Conservation (phyloP, 129 eudicot genomes). For the Centella asiatica region DNA sequence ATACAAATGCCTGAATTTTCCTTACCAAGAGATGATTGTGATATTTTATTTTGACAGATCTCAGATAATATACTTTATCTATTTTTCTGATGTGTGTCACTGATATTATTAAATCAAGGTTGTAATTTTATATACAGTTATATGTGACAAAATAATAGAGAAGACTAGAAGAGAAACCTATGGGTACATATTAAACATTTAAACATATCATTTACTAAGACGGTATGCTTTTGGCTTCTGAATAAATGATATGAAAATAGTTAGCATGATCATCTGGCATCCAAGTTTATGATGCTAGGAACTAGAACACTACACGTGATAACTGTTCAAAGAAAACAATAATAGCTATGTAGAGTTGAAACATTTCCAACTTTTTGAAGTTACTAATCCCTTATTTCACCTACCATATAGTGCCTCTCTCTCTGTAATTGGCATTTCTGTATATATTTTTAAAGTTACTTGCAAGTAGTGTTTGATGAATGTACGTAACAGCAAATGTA, state of each 20-base stretch:
- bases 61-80: slow-evolving; percentile 3
- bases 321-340: neutral
- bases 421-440: neutral
- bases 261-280: neutral
- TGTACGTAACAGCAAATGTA: neutral
- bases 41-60: slow-evolving; percentile 21
- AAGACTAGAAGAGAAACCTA: neutral
- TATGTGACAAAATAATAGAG: neutral
- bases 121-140: neutral
- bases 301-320: slow-evolving; percentile 1
- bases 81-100: neutral
- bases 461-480: too few species aligned
- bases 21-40: slow-evolving; percentile 33
- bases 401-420: neutral
- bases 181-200: neutral
- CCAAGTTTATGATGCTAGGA: neutral
- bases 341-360: neutral
- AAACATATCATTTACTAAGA: neutral
- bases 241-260: neutral
- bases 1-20: slow-evolving; percentile 38
- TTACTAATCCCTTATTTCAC: neutral
- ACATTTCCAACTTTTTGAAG: neutral
- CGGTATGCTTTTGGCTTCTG: neutral
- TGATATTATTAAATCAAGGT: neutral
- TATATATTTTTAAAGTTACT: neutral